phyloP scores from a whole-genome alignment of 805 yeast species.

The Yarrowia keelungensis region DNA sequence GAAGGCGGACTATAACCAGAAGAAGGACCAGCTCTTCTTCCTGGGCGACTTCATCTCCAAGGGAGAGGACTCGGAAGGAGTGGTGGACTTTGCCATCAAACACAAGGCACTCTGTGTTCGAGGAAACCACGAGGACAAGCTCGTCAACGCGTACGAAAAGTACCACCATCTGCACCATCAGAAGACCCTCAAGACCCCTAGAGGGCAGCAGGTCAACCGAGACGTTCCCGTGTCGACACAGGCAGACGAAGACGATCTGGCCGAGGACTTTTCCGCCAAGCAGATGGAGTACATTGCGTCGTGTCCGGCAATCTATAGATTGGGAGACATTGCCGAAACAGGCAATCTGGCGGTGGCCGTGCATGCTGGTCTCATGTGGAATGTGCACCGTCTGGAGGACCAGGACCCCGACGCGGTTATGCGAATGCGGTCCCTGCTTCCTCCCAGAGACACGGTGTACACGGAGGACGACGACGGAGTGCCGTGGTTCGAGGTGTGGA shows the following conservation, averaged over 20 bases:
- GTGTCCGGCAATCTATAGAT: slow-evolving; percentile 67
- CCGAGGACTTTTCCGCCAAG: slow-evolving; percentile 61
- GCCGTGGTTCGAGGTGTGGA: slow-evolving; percentile 68
- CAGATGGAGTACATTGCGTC: slow-evolving; percentile 67
- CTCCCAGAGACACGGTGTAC: slow-evolving; percentile 66
- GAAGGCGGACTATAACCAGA: slow-evolving; percentile 53
- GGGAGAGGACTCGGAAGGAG: slow-evolving; percentile 77
- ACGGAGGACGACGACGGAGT: slow-evolving; percentile 57
- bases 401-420: slow-evolving; percentile 70
- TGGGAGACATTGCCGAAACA: slow-evolving; percentile 62
- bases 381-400: slow-evolving; percentile 56
- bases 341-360: slow-evolving; percentile 63
- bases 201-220: slow-evolving; percentile 21
- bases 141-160: slow-evolving; percentile 68
- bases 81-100: slow-evolving; percentile 68
- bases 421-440: slow-evolving; percentile 72
- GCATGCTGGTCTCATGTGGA: slow-evolving; percentile 85
- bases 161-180: slow-evolving; percentile 53
- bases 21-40: slow-evolving; percentile 64
- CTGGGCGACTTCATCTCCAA: slow-evolving; percentile 87
- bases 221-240: slow-evolving; percentile 1
- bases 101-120: slow-evolving; percentile 73
- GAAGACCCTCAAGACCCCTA: slow-evolving; percentile 42
- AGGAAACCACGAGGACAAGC: slow-evolving; percentile 87
- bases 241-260: slow-evolving; percentile 51